These are phyloP conservation scores for Erucastrum elatum DNA, from an alignment of 345 rosid species.

Conservation along the genomic window DNA sequence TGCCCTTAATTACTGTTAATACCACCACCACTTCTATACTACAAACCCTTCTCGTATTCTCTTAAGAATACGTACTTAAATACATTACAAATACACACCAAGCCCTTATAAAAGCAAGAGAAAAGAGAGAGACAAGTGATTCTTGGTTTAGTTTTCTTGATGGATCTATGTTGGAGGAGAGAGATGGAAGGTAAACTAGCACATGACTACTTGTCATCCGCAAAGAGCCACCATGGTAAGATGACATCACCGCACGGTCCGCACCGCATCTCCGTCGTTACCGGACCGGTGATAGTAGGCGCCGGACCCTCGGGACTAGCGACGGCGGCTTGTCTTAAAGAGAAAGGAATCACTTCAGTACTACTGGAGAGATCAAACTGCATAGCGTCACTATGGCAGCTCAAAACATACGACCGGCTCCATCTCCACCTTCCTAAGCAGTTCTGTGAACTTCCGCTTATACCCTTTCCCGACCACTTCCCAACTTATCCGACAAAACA, in stretches of 20 bases:
- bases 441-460: constrained; percentile 75
- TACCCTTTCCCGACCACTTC: constrained; percentile 57
- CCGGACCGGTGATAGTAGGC: constrained; percentile 69
- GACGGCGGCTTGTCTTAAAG: constrained; percentile 65
- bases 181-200: constrained; percentile 81
- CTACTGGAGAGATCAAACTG: constrained; percentile 72
- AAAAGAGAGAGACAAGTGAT: not conserved
- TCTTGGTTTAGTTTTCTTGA: constrained; percentile 37
- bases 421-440: constrained; percentile 79
- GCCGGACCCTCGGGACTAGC: constrained; percentile 87
- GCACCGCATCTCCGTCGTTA: constrained; percentile 36
- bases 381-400: constrained; percentile 82
- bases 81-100: constrained; percentile 25
- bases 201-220: constrained; percentile 53
- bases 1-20: constrained; percentile 25
- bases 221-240: constrained; percentile 22
- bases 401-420: constrained; percentile 73
- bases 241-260: constrained; percentile 17
- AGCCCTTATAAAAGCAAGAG: not conserved
- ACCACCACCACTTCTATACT: constrained; percentile 32
- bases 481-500: constrained; percentile 77
- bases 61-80: constrained; percentile 21
- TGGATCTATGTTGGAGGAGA: constrained; percentile 53
- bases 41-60: constrained; percentile 32
- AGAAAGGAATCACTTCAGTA: constrained; percentile 46